Percentiles rank a stretch among this genome's conserved stretches.
These are phyloP conservation scores for Pyracantha coccinea DNA, from an alignment of 331 rosid genomes.

Conservation along the genomic window DNA sequence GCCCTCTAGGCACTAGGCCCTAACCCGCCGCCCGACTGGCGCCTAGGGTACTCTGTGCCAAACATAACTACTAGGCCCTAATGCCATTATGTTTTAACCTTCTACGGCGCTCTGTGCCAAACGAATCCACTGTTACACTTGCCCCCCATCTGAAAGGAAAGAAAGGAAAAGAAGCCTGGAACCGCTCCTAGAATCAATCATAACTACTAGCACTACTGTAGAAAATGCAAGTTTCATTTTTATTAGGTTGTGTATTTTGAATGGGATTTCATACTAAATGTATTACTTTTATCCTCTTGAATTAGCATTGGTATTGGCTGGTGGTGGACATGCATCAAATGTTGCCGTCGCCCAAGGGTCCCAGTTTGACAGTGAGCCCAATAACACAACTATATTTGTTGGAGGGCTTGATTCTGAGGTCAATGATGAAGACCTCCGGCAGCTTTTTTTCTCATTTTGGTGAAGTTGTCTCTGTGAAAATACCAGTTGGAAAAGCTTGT, in stretches of 20 bases:
- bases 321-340: constrained; percentile 79
- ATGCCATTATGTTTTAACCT: background rate
- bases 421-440: constrained; percentile 84
- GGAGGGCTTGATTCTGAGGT: constrained; percentile 98
- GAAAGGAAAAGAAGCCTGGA: too few species aligned
- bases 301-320: constrained; percentile 70
- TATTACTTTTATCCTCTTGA: background rate
- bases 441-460: constrained; percentile 84
- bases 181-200: background rate
- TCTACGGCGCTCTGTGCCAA: background rate
- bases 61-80: too few species aligned
- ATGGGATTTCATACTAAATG: background rate
- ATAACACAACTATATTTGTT: constrained; percentile 91
- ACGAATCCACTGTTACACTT: background rate
- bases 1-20: too few species aligned
- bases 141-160: background rate
- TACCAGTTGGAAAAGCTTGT: constrained; percentile 93
- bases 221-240: background rate
- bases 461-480: constrained; percentile 86
- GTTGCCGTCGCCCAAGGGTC: constrained; percentile 63
- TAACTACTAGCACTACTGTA: background rate
- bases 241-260: background rate
- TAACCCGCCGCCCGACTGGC: too few species aligned
- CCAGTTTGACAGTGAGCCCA: constrained; percentile 70
- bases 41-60: too few species aligned